Base-by-base conservation (phyloP, 1,139 yeast species). In the Kluyveromyces sp. region DNA sequence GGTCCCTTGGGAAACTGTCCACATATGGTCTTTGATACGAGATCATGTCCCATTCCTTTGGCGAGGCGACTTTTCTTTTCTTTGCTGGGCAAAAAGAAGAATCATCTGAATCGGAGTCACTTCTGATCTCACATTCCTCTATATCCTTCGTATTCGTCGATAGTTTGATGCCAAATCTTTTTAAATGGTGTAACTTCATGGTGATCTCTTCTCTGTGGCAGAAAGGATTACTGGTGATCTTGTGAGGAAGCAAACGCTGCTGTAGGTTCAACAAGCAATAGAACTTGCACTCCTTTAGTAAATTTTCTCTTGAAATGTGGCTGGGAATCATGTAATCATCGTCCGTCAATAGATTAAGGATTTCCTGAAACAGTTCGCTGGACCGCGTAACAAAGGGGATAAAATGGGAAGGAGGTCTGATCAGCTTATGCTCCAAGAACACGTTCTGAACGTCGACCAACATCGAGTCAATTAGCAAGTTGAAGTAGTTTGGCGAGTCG, bases 371-470 rank as follows among this genome's bases (percentile, higher is more conserved):
- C 28, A 83, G 62, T 13, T 58, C 61, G 0, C 84, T 72, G 4
- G 83, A 75, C 47, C 92, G 67, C 42, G 74, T 65, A 4, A 75
- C 64, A 18, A 73, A 71, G 9, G 72, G 67, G 20, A 94, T 80
- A 36, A 76, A 67, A 51, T 80, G 72, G 6, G 94, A 85, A 4
- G 95, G 94, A 1, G 96, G 96, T 32, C 95, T 67, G 9, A 83
- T 61, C 48, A 80, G 63, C 32, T 69, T 66, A 40, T 66, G 67
- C 13, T 58, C 46, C 40, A 69, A 65, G 39, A 73, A 68, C 2
- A 70, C 48, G 7, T 62, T 52, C 36, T 68, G 61, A 16, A 76
- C 72, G 48, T 78, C 80, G 11, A 66, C 63, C 48, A 78, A 68
- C 32, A 77, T 56, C 6, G 77, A 63, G 40, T 76, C 75, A 51